A percentile compares a stretch with the other conserved stretches of the same genome.
These are phyloP conservation scores for Ophiocordyceps sinensis DNA, from an alignment of 2,329 filamentous ascomycete species.

Conservation along the genomic window DNA sequence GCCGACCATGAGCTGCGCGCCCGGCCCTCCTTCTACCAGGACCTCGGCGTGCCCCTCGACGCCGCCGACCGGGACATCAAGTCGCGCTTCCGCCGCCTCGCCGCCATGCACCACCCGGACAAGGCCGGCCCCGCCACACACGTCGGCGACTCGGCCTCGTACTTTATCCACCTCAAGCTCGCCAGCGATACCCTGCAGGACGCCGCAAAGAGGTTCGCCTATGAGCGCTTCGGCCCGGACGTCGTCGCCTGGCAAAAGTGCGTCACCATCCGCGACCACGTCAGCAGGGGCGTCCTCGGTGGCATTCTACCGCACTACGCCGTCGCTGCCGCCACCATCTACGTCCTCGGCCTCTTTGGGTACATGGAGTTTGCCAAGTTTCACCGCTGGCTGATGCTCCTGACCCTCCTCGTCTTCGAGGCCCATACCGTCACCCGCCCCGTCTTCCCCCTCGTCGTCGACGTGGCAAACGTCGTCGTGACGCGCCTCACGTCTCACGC, in stretches of 20 bases:
- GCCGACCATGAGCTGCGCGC: constrained; percentile 66
- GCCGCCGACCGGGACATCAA: constrained; percentile 68
- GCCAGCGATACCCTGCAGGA: constrained; percentile 74
- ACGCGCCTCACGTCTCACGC: constrained; percentile 27
- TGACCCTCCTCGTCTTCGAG: constrained; percentile 40
- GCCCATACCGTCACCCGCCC: constrained; percentile 41
- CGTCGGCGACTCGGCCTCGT: constrained; percentile 17
- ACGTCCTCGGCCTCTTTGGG: constrained; percentile 47
- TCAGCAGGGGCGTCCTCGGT: constrained; percentile 49
- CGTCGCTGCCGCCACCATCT: constrained; percentile 40
- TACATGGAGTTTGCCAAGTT: constrained; percentile 54
- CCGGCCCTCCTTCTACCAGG: constrained; percentile 62
- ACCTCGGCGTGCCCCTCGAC: constrained; percentile 54
- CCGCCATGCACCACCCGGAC: constrained; percentile 66
- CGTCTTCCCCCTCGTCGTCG: constrained; percentile 29
- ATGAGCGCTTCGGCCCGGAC: constrained; percentile 74
- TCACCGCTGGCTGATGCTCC: constrained; percentile 47
- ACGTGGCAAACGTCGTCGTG: constrained; percentile 30
- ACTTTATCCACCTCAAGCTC: constrained; percentile 72
- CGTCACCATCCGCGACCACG: constrained; percentile 57
- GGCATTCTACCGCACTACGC: constrained; percentile 46
- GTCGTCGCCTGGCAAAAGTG: constrained; percentile 52
- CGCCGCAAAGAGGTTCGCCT: constrained; percentile 66
- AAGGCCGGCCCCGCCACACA: constrained; percentile 40
- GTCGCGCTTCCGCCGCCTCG: constrained; percentile 67